Conservation (phyloP, 768 basidiomycete species). For the Lactarius pseudohatsudake region DNA sequence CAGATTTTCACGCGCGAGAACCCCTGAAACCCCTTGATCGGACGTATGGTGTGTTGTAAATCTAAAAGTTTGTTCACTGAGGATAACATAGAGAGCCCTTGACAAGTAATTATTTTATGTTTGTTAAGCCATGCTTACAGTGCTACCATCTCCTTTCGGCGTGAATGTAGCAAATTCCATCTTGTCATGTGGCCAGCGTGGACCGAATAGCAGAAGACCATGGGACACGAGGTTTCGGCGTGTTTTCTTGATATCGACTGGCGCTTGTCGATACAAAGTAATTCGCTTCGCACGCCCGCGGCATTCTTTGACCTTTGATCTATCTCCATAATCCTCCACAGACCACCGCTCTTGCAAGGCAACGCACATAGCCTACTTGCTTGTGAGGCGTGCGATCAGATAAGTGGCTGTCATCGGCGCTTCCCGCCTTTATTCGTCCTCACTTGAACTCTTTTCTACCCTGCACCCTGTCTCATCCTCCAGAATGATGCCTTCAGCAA, state of each 20-base stretch:
- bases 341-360: neutral
- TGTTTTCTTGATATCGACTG: slow-evolving; percentile 23
- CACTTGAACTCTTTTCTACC: slow-evolving; percentile 14
- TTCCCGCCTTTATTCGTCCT: neutral
- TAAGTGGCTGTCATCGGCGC: slow-evolving; percentile 23
- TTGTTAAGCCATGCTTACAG: neutral
- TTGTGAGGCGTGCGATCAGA: slow-evolving; percentile 15
- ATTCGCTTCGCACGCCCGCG: neutral
- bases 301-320: neutral
- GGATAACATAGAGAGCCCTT: neutral
- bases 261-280: neutral
- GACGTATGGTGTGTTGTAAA: neutral
- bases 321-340: slow-evolving; percentile 9
- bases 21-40: neutral
- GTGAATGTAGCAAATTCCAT: neutral
- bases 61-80: neutral
- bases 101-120: neutral
- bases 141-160: neutral
- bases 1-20: neutral
- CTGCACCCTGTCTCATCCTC: slow-evolving; percentile 15
- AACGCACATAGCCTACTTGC: neutral
- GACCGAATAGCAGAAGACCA: slow-evolving; percentile 7
- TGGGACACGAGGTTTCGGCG: slow-evolving; percentile 23
- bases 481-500: slow-evolving; percentile 27
- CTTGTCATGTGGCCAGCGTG: slow-evolving; percentile 15